These are phyloP conservation scores for Trichoderma sp. DNA, from an alignment of 2,329 filamentous ascomycete genomes.

Conservation along the genomic window DNA sequence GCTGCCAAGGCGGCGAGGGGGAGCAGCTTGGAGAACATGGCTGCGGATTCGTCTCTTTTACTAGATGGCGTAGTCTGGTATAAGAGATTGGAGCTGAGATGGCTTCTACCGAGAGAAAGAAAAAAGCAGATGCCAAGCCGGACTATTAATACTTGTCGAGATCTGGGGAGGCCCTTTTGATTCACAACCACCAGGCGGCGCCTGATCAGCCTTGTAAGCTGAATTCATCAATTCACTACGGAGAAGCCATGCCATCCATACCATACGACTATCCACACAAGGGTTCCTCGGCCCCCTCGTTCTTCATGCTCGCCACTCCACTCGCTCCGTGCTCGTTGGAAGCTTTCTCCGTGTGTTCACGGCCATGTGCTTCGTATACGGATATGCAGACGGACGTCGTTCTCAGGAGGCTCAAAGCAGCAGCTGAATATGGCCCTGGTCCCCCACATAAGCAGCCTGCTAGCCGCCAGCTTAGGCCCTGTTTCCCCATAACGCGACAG, in stretches of 20 bases:
- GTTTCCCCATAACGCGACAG: background rate
- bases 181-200: background rate
- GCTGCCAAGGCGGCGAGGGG: constrained; percentile 27
- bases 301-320: background rate
- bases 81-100: background rate
- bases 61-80: background rate
- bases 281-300: background rate
- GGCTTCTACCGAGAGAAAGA: background rate
- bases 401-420: background rate
- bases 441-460: constrained; percentile 1
- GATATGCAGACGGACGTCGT: background rate
- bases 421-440: background rate
- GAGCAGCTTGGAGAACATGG: constrained; percentile 24
- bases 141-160: constrained; percentile 22
- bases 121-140: constrained; percentile 10
- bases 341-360: background rate
- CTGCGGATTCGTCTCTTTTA: constrained; percentile 11
- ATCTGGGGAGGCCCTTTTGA: constrained; percentile 1
- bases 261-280: background rate
- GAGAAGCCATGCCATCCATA: background rate
- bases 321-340: background rate
- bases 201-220: background rate
- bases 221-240: background rate
- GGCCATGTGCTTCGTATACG: background rate
- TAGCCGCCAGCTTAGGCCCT: background rate